phyloP scores from a whole-genome alignment of 176 grass and related monocot genomes.

The Rhynchospora breviuscula region DNA sequence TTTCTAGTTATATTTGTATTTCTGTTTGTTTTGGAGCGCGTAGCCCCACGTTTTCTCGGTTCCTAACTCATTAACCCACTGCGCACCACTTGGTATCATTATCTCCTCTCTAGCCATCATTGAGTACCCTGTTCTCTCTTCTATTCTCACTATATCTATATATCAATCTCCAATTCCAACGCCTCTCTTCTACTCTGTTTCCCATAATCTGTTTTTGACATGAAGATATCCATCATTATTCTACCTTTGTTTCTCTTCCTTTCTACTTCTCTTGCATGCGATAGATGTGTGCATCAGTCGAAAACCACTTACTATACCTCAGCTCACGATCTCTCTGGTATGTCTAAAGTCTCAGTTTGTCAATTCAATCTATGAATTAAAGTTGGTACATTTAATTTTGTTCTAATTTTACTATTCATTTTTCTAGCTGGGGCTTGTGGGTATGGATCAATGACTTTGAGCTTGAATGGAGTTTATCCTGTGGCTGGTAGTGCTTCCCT shows the following conservation, averaged over 20 bases:
- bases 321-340: constrained; percentile 48
- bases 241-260: constrained; percentile 20
- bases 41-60: constrained; percentile 25
- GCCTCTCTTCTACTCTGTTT: constrained; percentile 12
- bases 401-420: background rate
- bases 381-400: background rate
- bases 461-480: constrained; percentile 40
- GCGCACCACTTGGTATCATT: constrained; percentile 14
- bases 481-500: constrained; percentile 39
- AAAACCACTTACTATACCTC: constrained; percentile 47
- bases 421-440: constrained; percentile 71
- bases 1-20: background rate
- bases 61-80: constrained; percentile 7
- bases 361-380: background rate
- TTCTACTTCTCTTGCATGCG: constrained; percentile 43
- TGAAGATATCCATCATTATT: constrained; percentile 18
- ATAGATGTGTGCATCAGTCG: constrained; percentile 58
- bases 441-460: constrained; percentile 52
- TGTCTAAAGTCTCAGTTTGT: background rate
- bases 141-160: background rate
- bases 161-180: background rate
- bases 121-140: background rate
- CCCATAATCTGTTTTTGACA: background rate
- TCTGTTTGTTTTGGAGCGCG: constrained; percentile 5
- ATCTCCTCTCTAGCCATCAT: background rate